Evolutionary conservation across 148 eudicot species (phyloP), one percentile per base, ranked within the genome.

Genomic region (Chenopodium berlandieri): DNA sequence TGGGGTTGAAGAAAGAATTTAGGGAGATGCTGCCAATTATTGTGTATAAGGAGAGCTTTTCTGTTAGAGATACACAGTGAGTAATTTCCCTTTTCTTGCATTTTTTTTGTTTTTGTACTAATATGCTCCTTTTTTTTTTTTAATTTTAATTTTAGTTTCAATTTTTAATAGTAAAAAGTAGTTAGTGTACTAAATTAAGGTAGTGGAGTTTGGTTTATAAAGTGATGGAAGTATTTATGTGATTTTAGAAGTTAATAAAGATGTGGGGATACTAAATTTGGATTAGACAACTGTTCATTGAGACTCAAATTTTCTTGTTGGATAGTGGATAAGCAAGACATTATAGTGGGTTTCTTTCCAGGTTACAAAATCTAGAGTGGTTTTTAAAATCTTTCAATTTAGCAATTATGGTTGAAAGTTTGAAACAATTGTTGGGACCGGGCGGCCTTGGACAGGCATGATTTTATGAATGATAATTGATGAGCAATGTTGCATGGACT

Each of bases 1-100:
- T 78, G 23, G 85, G 85, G 30, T 32, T 82, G 85, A 82, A 78
- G 85, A 82, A 82, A 30, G 85, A 82, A 40, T 78, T 82, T 2
- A 78, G 81, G 34, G 85, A 82, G 23, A 62, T 78, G 81, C 46
- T 82, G 73, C 85, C 85, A 11, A 63, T 82, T 14, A 78, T 82
- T 78, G 70, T 82, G 0, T 82, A 44, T 31, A 82, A 78, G 46
- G 85, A 82, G 66, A 82, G 85, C 23, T 82, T 82, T 62, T 78
- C 78, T 9, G 85, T 82, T 11, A 82, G 67, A n/a, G 85, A 82
- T 72, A 60, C 85, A 22, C 72, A 47, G 85, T 82, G 60, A 73
- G 78, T 63, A 52, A 4, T 9, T 14, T 40, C 0, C 31, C 12
- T 19, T 16, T n/a, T 80, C 7, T 11, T 30, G 17, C 19, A 10